Conservation (phyloP, 2,329 filamentous ascomycete species). For the Fusarium humuli region DNA sequence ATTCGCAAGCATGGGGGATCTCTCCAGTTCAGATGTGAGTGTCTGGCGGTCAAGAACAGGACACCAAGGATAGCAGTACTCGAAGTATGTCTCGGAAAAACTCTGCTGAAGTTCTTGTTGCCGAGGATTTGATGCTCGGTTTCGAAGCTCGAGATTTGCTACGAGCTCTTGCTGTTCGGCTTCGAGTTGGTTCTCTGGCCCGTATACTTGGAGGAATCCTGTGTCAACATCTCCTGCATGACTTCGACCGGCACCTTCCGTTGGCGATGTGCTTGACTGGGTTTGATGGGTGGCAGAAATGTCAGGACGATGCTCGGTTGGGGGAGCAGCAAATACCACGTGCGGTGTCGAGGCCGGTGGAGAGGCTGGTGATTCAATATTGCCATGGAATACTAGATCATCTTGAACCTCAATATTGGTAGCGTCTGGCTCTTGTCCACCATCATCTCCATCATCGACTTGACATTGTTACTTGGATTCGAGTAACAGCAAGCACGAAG, state of each 20-base stretch:
- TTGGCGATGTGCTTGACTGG: constrained; percentile 35
- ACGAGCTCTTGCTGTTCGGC: constrained; percentile 48
- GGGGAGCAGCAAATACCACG: constrained; percentile 3
- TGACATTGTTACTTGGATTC: background rate
- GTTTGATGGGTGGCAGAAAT: background rate
- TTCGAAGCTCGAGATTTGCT: constrained; percentile 42
- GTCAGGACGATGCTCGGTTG: background rate
- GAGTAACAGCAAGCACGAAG: background rate
- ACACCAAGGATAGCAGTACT: constrained; percentile 58
- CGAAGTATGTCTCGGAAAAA: constrained; percentile 57
- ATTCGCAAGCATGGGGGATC: constrained; percentile 52
- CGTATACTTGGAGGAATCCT: constrained; percentile 52
- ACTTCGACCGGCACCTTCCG: constrained; percentile 40
- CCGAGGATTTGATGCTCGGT: constrained; percentile 28
- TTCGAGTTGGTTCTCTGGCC: constrained; percentile 49
- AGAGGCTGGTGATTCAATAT: constrained; percentile 12
- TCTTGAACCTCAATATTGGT: background rate
- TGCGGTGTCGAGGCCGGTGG: background rate
- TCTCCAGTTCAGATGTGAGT: constrained; percentile 47
- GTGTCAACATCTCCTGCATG: constrained; percentile 51
- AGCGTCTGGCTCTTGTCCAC: background rate
- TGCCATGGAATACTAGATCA: background rate
- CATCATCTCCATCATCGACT: background rate
- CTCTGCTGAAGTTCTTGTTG: constrained; percentile 51
- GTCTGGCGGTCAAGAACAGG: constrained; percentile 53